A percentile compares a stretch with the other conserved stretches of the same genome.
phyloP scores from a whole-genome alignment of 169 alveolate species.

The Eimeria acervulina region DNA sequence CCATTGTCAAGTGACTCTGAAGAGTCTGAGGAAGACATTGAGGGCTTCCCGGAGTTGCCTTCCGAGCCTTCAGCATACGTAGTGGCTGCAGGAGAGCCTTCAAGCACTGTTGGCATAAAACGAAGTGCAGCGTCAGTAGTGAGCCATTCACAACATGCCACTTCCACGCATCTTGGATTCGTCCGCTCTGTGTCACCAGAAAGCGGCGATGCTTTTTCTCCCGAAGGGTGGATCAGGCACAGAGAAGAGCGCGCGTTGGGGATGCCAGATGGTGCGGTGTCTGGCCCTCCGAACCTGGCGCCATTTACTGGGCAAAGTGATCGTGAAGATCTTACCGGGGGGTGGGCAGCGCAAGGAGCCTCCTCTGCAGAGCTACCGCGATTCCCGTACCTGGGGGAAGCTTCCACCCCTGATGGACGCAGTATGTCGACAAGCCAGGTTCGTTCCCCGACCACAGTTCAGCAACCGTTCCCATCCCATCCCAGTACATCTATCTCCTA shows the following conservation, averaged over 20 bases:
- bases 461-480: background rate
- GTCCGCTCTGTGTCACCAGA: background rate
- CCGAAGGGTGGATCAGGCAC: background rate
- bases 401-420: background rate
- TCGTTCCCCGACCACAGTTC: background rate
- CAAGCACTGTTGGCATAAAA: background rate
- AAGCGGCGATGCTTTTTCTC: background rate
- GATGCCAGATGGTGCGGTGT: background rate
- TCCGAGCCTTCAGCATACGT: background rate
- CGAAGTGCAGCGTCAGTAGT: background rate
- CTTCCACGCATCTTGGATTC: background rate
- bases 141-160: background rate
- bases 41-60: background rate
- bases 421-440: background rate
- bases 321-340: background rate
- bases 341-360: background rate
- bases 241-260: background rate
- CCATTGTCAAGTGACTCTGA: background rate
- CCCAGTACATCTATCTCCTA: background rate
- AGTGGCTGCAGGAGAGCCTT: background rate
- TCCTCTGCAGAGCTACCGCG: background rate
- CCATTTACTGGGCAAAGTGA: background rate
- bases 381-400: background rate
- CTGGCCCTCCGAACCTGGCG: background rate
- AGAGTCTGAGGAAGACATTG: background rate